These are phyloP conservation scores for Hypoxylon cercidicola DNA, from an alignment of 495 filamentous ascomycete genomes.

Conservation along the genomic window DNA sequence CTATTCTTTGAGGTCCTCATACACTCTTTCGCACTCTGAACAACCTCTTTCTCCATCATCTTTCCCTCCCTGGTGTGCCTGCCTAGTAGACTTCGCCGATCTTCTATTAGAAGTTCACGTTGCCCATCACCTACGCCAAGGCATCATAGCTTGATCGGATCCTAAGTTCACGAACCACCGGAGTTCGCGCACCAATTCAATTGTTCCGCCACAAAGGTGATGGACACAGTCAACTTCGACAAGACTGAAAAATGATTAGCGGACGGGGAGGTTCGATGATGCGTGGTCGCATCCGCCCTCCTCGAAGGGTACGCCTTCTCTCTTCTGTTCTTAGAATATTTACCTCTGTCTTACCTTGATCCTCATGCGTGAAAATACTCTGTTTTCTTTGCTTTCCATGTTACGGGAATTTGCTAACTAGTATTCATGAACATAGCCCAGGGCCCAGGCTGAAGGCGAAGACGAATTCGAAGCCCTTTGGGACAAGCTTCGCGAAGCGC, in stretches of 20 bases:
- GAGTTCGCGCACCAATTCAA: background rate
- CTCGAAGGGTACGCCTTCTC: constrained; percentile 69
- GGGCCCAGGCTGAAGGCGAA: constrained; percentile 27
- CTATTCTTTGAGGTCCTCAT: background rate
- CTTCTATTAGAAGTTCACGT: no score
- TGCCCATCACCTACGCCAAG: no score
- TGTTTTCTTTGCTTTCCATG: background rate
- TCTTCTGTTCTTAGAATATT: background rate
- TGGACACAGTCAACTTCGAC: background rate
- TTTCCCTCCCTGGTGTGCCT: background rate
- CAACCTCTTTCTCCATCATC: background rate
- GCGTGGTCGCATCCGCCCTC: constrained; percentile 74
- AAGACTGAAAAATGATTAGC: constrained; percentile 64
- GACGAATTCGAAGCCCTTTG: constrained; percentile 84
- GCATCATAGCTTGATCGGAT: background rate
- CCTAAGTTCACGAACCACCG: background rate
- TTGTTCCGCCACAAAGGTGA: background rate
- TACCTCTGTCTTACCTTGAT: no score
- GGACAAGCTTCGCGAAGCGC: constrained; percentile 75
- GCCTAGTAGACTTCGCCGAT: background rate
- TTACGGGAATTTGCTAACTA: constrained; percentile 5
- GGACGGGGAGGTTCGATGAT: constrained; percentile 63
- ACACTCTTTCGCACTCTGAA: background rate
- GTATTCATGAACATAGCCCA: constrained; percentile 12
- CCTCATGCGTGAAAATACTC: background rate